A percentile compares a stretch with the other conserved stretches of the same genome.
Evolutionary conservation across 306 rosid genomes (phyloP).

Genomic region (Mucuna pruriens): DNA sequence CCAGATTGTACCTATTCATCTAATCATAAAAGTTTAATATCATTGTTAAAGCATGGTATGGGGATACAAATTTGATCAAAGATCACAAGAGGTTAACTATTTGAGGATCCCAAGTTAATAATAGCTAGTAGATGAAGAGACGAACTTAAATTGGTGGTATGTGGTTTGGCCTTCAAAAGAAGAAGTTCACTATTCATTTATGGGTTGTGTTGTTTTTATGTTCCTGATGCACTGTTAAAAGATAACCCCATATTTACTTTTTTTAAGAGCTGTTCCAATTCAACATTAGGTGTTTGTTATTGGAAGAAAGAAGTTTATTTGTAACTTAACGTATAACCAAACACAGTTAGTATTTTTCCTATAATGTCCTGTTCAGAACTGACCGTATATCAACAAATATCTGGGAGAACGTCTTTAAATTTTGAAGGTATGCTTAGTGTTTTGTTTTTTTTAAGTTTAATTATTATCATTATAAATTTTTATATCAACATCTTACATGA

Average conservation of each 20-base stretch:
- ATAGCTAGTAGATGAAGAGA: conserved; percentile 88
- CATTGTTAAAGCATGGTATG: background rate
- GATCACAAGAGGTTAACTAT: conserved; percentile 41
- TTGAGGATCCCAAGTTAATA: conserved; percentile 79
- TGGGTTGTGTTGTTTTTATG: conserved; percentile 45
- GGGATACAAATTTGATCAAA: conserved; percentile 20
- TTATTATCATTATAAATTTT: background rate
- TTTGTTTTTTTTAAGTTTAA: background rate
- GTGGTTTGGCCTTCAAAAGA: no score
- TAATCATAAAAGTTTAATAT: conserved; percentile 3
- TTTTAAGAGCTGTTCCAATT: conserved; percentile 3
- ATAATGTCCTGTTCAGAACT: background rate
- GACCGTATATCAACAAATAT: conserved; percentile 14
- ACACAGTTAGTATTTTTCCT: background rate
- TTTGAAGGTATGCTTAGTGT: conserved; percentile 40
- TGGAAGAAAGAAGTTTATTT: background rate
- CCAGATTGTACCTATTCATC: background rate
- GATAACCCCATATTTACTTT: conserved; percentile 38
- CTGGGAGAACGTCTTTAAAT: conserved; percentile 9
- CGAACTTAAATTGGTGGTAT: conserved; percentile 95
- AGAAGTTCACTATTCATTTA: conserved; percentile 19
- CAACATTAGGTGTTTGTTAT: background rate
- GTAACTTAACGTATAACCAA: background rate
- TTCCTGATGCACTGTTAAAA: conserved; percentile 75
- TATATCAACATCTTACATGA: background rate